Conservation (phyloP, 306 rosid species). For the Styphnolobium japonicum region DNA sequence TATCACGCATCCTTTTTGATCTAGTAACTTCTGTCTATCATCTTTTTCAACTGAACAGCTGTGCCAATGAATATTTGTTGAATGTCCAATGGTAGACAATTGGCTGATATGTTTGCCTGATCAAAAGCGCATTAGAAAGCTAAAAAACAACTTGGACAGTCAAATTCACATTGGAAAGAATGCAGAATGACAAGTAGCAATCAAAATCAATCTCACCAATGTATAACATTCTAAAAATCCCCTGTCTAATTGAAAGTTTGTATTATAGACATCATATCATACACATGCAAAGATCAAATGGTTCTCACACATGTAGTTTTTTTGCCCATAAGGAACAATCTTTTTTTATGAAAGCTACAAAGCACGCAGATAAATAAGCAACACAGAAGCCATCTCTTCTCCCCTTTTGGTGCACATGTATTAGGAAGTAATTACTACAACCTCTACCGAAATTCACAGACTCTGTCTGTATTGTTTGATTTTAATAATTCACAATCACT, state of each 20-base stretch:
- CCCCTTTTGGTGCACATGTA: too few species aligned
- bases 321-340: too few species aligned
- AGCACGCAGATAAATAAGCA: not conserved
- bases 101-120: constrained; percentile 41
- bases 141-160: not conserved
- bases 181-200: not conserved
- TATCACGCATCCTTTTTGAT: constrained; percentile 71
- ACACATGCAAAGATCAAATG: too few species aligned
- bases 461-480: not conserved
- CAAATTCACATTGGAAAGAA: not conserved
- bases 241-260: too few species aligned
- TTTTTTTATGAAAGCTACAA: too few species aligned
- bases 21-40: constrained; percentile 55
- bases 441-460: not conserved
- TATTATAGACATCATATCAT: too few species aligned
- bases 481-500: not conserved
- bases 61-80: constrained; percentile 73
- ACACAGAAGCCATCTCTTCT: not conserved
- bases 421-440: not conserved
- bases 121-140: constrained; percentile 21
- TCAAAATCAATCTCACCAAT: too few species aligned
- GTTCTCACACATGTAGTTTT: too few species aligned
- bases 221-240: too few species aligned
- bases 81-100: constrained; percentile 53
- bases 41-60: constrained; percentile 50